Conservation (phyloP, 306 rosid genomes). For the Vicia faba region DNA sequence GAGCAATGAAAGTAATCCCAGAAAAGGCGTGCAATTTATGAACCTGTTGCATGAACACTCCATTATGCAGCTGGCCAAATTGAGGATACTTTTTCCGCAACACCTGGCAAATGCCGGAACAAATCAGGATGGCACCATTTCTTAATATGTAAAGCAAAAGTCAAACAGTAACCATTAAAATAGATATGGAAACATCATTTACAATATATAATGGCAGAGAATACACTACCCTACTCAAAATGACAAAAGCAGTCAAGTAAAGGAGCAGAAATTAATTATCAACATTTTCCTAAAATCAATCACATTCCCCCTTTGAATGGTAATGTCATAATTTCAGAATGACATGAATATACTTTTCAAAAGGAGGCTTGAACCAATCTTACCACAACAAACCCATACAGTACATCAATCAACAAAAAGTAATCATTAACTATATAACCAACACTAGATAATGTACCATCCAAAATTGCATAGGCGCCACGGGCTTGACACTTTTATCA, state of each 20-base stretch:
- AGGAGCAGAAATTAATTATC: neutral
- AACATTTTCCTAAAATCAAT: conserved; percentile 20
- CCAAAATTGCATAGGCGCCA: conserved; percentile 99
- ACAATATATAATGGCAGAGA: conserved; percentile 15
- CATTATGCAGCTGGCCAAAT: conserved; percentile 92
- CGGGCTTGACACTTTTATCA: conserved; percentile 89
- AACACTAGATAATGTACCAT: conserved; percentile 61
- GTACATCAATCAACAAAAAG: neutral
- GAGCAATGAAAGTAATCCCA: conserved; percentile 30
- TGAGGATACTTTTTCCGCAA: conserved; percentile 94
- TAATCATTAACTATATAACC: conserved; percentile 12
- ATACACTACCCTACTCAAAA: conserved; percentile 15
- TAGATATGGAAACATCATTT: neutral
- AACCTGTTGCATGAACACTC: conserved; percentile 97
- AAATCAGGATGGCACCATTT: conserved; percentile 31
- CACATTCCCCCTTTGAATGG: conserved; percentile 5
- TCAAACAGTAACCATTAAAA: conserved; percentile 4
- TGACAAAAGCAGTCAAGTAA: conserved; percentile 22
- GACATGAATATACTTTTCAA: neutral
- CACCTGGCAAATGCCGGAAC: conserved; percentile 56
- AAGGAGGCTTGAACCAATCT: neutral
- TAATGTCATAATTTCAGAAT: conserved; percentile 1
- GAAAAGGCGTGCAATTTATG: conserved; percentile 20
- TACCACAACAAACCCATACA: neutral
- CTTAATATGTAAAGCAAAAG: conserved; percentile 12